These are phyloP conservation scores for Alternaria panax DNA, from an alignment of 2,329 filamentous ascomycete genomes.

Conservation along the genomic window DNA sequence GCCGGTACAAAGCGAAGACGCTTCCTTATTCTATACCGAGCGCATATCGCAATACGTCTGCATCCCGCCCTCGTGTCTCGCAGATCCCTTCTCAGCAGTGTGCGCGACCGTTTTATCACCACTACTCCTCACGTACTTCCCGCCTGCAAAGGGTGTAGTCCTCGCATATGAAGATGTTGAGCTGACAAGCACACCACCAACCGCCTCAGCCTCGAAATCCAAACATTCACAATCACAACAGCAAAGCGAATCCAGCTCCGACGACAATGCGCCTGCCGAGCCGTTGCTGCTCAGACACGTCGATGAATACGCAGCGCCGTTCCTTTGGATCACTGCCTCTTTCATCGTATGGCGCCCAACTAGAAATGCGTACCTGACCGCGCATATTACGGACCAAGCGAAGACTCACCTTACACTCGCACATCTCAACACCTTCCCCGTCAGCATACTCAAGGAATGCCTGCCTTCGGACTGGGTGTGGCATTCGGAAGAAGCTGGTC, in stretches of 20 bases:
- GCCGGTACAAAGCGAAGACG: constrained; percentile 24
- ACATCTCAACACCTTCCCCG: constrained; percentile 91
- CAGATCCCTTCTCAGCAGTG: constrained; percentile 72
- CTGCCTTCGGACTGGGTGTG: constrained; percentile 83
- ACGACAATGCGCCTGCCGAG: constrained; percentile 11
- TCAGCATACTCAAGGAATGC: constrained; percentile 78
- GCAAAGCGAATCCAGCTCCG: constrained; percentile 10
- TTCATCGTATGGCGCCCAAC: constrained; percentile 83
- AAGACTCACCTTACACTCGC: constrained; percentile 89
- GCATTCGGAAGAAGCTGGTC: constrained; percentile 48
- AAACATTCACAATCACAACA: constrained; percentile 15
- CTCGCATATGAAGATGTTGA: constrained; percentile 75
- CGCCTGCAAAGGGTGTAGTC: constrained; percentile 75
- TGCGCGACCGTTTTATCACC: constrained; percentile 78
- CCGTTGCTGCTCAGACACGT: constrained; percentile 35
- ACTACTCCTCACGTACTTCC: constrained; percentile 78
- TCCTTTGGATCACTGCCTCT: constrained; percentile 87
- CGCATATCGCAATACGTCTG: constrained; percentile 82
- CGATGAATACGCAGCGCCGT: constrained; percentile 82
- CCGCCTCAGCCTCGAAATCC: not conserved
- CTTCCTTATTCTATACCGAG: constrained; percentile 72
- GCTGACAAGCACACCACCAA: constrained; percentile 64
- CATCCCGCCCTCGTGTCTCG: constrained; percentile 74
- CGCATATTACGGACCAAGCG: constrained; percentile 83
- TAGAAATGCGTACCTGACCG: constrained; percentile 77